Conservation (phyloP, 2,329 filamentous ascomycete genomes). For the Claviceps spartinae region DNA sequence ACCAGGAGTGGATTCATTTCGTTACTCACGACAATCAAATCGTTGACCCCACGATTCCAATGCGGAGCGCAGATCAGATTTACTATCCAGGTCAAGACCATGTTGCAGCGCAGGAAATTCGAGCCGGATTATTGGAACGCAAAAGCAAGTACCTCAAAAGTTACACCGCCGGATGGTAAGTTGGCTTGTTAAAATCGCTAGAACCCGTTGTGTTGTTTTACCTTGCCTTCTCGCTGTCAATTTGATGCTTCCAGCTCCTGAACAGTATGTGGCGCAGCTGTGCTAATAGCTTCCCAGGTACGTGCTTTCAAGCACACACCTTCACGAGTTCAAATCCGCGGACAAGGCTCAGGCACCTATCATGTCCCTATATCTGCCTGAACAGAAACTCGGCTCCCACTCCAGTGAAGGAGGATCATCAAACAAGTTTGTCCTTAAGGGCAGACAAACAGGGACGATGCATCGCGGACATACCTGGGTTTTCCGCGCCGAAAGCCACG, state of each 20-base stretch:
- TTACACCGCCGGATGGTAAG: constrained; percentile 87
- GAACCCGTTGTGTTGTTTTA: not conserved
- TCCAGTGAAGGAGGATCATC: constrained; percentile 71
- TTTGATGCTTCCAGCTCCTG: constrained; percentile 5
- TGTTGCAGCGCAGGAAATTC: constrained; percentile 67
- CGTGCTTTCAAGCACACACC: constrained; percentile 86
- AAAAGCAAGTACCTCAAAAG: constrained; percentile 99
- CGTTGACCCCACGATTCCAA: constrained; percentile 68
- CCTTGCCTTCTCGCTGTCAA: not conserved
- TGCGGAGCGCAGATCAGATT: constrained; percentile 69
- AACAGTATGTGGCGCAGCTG: not conserved
- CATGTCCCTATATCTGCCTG: constrained; percentile 90
- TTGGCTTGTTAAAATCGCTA: not conserved
- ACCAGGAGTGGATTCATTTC: constrained; percentile 80
- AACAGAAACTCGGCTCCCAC: constrained; percentile 90
- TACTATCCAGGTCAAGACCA: constrained; percentile 85
- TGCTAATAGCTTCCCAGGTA: constrained; percentile 46
- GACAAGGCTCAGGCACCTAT: constrained; percentile 83
- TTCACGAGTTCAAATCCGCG: constrained; percentile 98
- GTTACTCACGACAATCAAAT: constrained; percentile 72
- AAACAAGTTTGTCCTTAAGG: constrained; percentile 97
- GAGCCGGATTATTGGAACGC: constrained; percentile 81
- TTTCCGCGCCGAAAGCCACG: constrained; percentile 59
- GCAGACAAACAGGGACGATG: constrained; percentile 82
- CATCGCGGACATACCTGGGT: constrained; percentile 70